These are phyloP conservation scores for Arthromyces matolae DNA, from an alignment of 768 basidiomycete species.

Conservation along the genomic window DNA sequence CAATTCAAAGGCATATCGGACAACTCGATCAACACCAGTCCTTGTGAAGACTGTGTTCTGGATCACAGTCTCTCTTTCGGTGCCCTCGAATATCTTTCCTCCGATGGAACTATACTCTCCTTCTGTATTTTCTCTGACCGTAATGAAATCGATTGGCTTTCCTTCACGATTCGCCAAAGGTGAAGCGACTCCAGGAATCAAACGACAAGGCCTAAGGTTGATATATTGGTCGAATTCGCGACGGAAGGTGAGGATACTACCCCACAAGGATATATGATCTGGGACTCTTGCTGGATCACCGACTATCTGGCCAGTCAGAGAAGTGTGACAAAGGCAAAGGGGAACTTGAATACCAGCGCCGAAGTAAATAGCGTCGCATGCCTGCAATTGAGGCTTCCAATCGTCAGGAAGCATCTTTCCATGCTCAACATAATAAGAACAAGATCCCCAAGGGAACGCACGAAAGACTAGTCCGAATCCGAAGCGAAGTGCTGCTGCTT, in stretches of 20 bases:
- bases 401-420: constrained; percentile 46
- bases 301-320: constrained; percentile 26
- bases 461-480: constrained; percentile 44
- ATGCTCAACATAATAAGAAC: constrained; percentile 42
- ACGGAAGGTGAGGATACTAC: constrained; percentile 46
- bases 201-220: constrained; percentile 45
- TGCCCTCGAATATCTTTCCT: constrained; percentile 39
- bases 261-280: constrained; percentile 58
- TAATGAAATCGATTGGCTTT: constrained; percentile 47
- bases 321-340: neutral
- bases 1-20: constrained; percentile 51
- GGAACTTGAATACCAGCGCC: constrained; percentile 33
- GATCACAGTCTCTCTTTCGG: constrained; percentile 37
- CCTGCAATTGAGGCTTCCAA: constrained; percentile 36
- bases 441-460: constrained; percentile 45
- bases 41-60: constrained; percentile 50
- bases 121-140: constrained; percentile 55
- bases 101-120: constrained; percentile 53
- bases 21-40: constrained; percentile 43
- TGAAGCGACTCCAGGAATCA: constrained; percentile 44
- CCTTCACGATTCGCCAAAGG: constrained; percentile 41
- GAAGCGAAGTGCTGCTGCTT: constrained; percentile 39
- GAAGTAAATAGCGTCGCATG: constrained; percentile 46
- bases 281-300: constrained; percentile 47
- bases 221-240: constrained; percentile 51